These are phyloP conservation scores for Kregervanrija pseudodelftensis DNA, from an alignment of 805 yeast genomes.

Conservation along the genomic window DNA sequence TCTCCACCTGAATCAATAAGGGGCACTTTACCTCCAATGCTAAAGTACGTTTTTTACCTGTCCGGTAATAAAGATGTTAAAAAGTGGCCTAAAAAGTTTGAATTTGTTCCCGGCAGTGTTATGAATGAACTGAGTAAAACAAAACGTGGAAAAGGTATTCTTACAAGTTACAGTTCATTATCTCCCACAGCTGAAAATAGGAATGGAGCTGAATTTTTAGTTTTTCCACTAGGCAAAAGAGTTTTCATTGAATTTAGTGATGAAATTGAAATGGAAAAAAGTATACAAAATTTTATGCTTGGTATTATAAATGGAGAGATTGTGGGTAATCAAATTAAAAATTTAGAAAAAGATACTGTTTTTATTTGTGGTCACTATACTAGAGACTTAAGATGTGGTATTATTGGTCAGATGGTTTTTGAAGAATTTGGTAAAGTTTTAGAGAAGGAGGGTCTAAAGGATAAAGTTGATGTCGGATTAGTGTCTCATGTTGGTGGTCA, in stretches of 20 bases:
- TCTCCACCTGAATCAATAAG: slow-evolving; percentile 26
- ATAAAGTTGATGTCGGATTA: slow-evolving; percentile 35
- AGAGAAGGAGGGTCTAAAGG: slow-evolving; percentile 25
- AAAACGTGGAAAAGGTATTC: slow-evolving; percentile 11
- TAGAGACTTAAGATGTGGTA: slow-evolving; percentile 63
- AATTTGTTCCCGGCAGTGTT: slow-evolving; percentile 37
- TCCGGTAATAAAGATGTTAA: slow-evolving; percentile 34
- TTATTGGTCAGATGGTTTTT: slow-evolving; percentile 49
- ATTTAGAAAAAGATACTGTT: slow-evolving; percentile 26
- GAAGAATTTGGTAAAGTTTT: slow-evolving; percentile 44
- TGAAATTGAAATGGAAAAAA: too few relatives aligned
- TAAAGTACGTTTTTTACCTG: slow-evolving; percentile 51
- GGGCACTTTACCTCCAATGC: slow-evolving; percentile 42
- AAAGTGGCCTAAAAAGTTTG: slow-evolving; percentile 45
- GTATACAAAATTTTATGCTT: too few relatives aligned
- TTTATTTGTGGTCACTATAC: slow-evolving; percentile 61
- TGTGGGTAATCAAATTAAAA: too few relatives aligned
- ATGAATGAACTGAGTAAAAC: slow-evolving; percentile 15
- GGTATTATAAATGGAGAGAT: too few relatives aligned
- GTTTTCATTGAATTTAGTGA: background rate
- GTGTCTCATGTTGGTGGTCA: slow-evolving; percentile 84
- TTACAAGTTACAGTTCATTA: slow-evolving; percentile 5
- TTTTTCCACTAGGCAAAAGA: slow-evolving; percentile 8
- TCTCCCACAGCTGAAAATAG: background rate
- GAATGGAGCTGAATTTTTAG: slow-evolving; percentile 2